Percentiles rank a stretch among this genome's conserved stretches.
These are phyloP conservation scores for Mycocentrospora acerina DNA, from an alignment of 2,329 filamentous ascomycete species.

Conservation along the genomic window DNA sequence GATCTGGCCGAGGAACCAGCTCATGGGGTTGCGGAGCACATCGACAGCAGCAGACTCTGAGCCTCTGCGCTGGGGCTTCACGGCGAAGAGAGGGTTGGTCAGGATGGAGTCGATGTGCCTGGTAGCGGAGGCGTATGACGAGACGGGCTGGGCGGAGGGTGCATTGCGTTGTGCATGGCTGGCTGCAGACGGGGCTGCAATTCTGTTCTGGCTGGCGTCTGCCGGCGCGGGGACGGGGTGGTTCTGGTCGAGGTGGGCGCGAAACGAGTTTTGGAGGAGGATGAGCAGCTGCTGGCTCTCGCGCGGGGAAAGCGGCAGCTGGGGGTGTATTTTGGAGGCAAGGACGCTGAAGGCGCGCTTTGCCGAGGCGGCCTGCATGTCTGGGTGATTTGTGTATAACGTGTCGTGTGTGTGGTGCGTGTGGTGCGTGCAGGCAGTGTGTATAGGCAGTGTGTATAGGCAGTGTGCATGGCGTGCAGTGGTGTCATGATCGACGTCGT, in stretches of 20 bases:
- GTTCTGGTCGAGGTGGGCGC: constrained; percentile 61
- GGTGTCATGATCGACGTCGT: no score
- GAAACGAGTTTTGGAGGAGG: constrained; percentile 64
- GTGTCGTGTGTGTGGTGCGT: constrained; percentile 4
- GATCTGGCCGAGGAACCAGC: constrained; percentile 45
- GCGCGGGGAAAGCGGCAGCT: constrained; percentile 55
- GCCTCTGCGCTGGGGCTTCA: constrained; percentile 26
- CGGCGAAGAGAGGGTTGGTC: constrained; percentile 52
- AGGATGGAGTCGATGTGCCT: constrained; percentile 54
- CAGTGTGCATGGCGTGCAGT: no score
- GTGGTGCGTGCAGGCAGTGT: no score
- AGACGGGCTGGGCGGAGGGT: constrained; percentile 18
- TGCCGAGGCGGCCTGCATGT: constrained; percentile 55
- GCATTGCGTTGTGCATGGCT: constrained; percentile 8
- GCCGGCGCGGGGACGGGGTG: constrained; percentile 45
- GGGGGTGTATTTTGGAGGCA: constrained; percentile 55
- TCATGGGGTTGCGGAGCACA: constrained; percentile 40
- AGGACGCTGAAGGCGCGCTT: constrained; percentile 43
- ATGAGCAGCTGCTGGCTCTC: constrained; percentile 62
- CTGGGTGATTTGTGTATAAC: no score
- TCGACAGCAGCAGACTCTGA: constrained; percentile 29
- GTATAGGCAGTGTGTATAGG: no score
- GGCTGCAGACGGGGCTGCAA: constrained; percentile 3
- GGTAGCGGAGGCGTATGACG: constrained; percentile 44
- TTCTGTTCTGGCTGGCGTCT: background rate